phyloP scores from a whole-genome alignment of 345 rosid genomes.

The Camelina neglecta region DNA sequence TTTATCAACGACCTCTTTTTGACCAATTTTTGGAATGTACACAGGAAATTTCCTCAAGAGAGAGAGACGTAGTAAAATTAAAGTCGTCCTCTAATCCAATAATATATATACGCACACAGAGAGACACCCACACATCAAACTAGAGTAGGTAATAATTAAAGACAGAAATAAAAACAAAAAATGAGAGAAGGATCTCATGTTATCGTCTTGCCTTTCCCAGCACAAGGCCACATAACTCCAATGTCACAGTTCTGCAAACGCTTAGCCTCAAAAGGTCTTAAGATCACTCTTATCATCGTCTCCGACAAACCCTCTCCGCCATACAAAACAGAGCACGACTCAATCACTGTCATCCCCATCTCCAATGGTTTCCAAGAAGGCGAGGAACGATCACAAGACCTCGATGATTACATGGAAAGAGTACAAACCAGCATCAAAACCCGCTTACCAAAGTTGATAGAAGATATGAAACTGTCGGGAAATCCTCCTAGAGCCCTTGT shows the following conservation, averaged over 20 bases:
- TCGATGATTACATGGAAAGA: constrained; percentile 38
- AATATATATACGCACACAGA: not conserved
- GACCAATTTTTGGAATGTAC: constrained; percentile 22
- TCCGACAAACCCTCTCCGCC: constrained; percentile 35
- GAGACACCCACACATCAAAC: not conserved
- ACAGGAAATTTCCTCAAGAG: constrained; percentile 3
- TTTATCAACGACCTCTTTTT: constrained; percentile 19
- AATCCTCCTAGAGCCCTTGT: constrained; percentile 43
- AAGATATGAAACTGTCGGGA: constrained; percentile 28
- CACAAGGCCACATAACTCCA: constrained; percentile 69
- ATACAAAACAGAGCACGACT: not conserved
- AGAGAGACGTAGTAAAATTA: constrained; percentile 29
- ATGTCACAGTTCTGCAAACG: constrained; percentile 64
- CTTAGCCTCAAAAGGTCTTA: constrained; percentile 57
- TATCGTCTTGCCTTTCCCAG: constrained; percentile 49
- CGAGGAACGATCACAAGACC: not conserved
- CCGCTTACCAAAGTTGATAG: constrained; percentile 44
- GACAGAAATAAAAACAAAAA: constrained; percentile 7
- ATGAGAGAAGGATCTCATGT: constrained; percentile 39
- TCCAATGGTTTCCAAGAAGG: constrained; percentile 44
- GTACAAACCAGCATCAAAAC: constrained; percentile 31
- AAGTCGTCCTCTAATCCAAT: constrained; percentile 11
- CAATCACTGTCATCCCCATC: constrained; percentile 44
- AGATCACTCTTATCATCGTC: constrained; percentile 48
- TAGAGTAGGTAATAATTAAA: not conserved